These are phyloP conservation scores for Phaeosphaeriaceae sp. DNA, from an alignment of 2,329 filamentous ascomycete species.

Conservation along the genomic window DNA sequence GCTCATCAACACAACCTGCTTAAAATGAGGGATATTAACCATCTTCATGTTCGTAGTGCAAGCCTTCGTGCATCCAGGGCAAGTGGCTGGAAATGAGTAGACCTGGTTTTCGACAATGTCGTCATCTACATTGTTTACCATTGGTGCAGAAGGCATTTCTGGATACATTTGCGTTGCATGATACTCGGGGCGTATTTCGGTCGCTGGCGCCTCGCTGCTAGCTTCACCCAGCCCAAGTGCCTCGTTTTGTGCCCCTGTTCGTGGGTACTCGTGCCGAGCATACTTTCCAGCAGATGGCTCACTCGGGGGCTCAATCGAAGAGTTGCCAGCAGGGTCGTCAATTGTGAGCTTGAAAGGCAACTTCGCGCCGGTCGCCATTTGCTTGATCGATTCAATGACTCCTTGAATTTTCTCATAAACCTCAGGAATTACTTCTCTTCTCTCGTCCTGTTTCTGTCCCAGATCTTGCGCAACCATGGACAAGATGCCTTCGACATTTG, in stretches of 20 bases:
- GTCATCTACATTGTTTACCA: conserved; percentile 57
- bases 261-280: conserved; percentile 81
- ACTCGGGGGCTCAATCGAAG: conserved; percentile 89
- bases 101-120: conserved; percentile 93
- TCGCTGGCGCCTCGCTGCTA: conserved; percentile 58
- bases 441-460: conserved; percentile 78
- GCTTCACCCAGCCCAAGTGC: conserved; percentile 73
- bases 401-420: conserved; percentile 78
- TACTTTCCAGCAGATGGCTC: conserved; percentile 82
- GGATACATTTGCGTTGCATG: conserved; percentile 54
- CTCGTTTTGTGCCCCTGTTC: conserved; percentile 85
- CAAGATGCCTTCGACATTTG: conserved; percentile 90
- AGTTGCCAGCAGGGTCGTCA: conserved; percentile 94
- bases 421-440: conserved; percentile 79
- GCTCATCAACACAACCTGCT: conserved; percentile 94
- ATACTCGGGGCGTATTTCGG: conserved; percentile 62
- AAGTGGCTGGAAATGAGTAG: conserved; percentile 89
- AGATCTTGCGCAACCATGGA: conserved; percentile 80
- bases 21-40: conserved; percentile 97
- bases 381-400: conserved; percentile 74
- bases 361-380: conserved; percentile 76
- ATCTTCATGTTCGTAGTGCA: conserved; percentile 98
- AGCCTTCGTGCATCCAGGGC: conserved; percentile 84
- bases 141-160: conserved; percentile 45
- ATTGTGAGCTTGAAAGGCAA: conserved; percentile 89